phyloP scores from a whole-genome alignment of 495 filamentous ascomycete species.

The Aspergillus carlsbadensis region DNA sequence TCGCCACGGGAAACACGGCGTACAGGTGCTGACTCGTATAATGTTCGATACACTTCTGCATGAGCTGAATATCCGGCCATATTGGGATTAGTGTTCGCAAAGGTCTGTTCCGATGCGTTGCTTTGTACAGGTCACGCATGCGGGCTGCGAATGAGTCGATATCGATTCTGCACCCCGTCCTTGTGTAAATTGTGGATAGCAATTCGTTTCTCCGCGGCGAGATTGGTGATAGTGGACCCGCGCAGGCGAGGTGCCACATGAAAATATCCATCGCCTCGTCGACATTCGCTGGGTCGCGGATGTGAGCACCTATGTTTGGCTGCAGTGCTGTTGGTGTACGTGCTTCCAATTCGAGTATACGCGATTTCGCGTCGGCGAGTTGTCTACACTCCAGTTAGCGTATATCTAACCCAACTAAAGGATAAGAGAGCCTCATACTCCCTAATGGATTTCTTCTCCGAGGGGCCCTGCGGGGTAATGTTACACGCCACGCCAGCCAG shows the following conservation, averaged over 20 bases:
- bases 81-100: conserved; percentile 3
- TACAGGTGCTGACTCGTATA: conserved; percentile 24
- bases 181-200: not conserved
- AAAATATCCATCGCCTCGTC: no score
- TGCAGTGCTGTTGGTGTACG: conserved; percentile 3
- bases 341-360: conserved; percentile 23
- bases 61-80: conserved; percentile 21
- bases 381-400: conserved; percentile 15
- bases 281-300: not conserved
- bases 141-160: conserved; percentile 22
- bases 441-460: conserved; percentile 19
- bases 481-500: conserved; percentile 24
- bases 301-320: not conserved
- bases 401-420: no score
- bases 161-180: conserved; percentile 8
- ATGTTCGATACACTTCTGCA: conserved; percentile 23
- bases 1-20: conserved; percentile 27
- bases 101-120: not conserved
- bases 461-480: conserved; percentile 15
- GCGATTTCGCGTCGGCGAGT: conserved; percentile 24
- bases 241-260: no score
- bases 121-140: conserved; percentile 15
- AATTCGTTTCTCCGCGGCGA: not conserved
- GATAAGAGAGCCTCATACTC: no score
- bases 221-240: no score